A percentile compares a stretch with the other conserved stretches of the same genome.
These are phyloP conservation scores for Leccinum broughii DNA, from an alignment of 768 basidiomycete genomes.

Conservation along the genomic window DNA sequence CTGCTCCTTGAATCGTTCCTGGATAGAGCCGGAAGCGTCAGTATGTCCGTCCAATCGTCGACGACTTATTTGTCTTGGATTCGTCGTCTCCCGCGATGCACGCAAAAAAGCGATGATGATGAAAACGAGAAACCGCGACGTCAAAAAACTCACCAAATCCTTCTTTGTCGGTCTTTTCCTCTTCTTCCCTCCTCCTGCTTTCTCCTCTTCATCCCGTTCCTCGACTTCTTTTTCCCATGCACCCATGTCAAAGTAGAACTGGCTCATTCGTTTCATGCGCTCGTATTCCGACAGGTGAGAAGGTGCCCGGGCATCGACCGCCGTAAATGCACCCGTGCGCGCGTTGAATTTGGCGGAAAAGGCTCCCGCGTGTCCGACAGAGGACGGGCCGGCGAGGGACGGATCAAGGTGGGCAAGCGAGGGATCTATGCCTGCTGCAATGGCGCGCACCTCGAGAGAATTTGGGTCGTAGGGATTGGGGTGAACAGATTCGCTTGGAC, in stretches of 20 bases:
- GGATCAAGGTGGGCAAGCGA: conserved; percentile 81
- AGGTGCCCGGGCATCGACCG: conserved; percentile 67
- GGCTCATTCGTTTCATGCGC: conserved; percentile 77
- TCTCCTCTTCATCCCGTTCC: conserved; percentile 43
- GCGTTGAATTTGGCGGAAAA: conserved; percentile 78
- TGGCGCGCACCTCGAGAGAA: conserved; percentile 67
- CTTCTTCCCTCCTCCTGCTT: conserved; percentile 63
- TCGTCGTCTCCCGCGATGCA: conserved; percentile 21
- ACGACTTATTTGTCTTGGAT: conserved; percentile 20
- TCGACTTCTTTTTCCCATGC: conserved; percentile 76
- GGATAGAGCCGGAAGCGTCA: conserved; percentile 23
- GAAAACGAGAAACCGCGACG: conserved; percentile 12
- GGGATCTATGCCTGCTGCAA: conserved; percentile 82
- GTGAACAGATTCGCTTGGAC: conserved; percentile 14
- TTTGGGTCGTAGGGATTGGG: conserved; percentile 33
- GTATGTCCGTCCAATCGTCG: conserved; percentile 24
- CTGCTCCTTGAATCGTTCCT: conserved; percentile 86
- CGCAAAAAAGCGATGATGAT: conserved; percentile 19
- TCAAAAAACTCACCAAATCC: conserved; percentile 62
- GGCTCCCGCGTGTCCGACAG: conserved; percentile 38
- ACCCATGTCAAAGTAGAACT: conserved; percentile 84
- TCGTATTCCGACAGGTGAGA: conserved; percentile 79
- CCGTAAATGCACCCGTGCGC: conserved; percentile 75
- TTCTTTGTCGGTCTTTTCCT: conserved; percentile 79
- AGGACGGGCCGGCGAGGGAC: conserved; percentile 46